Conservation (phyloP, 495 filamentous ascomycete genomes). For the Neurospora sp. region DNA sequence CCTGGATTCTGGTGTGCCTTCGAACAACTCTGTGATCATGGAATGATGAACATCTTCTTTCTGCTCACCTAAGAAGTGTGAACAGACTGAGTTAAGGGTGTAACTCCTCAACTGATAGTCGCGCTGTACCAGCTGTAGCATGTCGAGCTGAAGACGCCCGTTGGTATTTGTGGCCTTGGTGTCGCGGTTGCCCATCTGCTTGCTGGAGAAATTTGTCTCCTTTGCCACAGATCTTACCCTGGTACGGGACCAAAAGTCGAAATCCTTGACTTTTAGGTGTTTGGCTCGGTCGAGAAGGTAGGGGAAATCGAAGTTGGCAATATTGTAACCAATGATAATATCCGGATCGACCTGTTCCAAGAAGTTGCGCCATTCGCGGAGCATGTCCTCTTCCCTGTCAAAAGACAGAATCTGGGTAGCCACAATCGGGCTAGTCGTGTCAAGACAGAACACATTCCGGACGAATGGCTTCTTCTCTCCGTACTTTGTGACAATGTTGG, state of each 20-base stretch:
- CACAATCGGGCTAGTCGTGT: constrained; percentile 83
- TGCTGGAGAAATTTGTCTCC: constrained; percentile 83
- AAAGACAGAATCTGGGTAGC: constrained; percentile 89
- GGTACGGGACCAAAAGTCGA: constrained; percentile 75
- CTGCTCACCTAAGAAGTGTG: constrained; percentile 94
- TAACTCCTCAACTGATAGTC: constrained; percentile 95
- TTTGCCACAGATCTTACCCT: constrained; percentile 54
- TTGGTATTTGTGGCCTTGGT: constrained; percentile 90
- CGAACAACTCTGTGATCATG: constrained; percentile 97
- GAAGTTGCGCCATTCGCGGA: constrained; percentile 81
- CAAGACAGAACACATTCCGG: constrained; percentile 89
- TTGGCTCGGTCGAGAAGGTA: constrained; percentile 87
- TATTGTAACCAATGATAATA: constrained; percentile 98
- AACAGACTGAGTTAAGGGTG: constrained; percentile 91
- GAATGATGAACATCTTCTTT: constrained; percentile 99
- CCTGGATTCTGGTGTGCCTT: constrained; percentile 84
- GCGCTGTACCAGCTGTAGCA: constrained; percentile 85
- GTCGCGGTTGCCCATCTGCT: constrained; percentile 97
- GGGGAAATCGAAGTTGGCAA: constrained; percentile 96
- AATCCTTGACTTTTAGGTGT: constrained; percentile 62
- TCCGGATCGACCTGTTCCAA: constrained; percentile 88
- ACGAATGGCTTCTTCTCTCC: constrained; percentile 94
- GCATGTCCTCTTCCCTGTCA: constrained; percentile 70
- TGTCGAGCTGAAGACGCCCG: constrained; percentile 83
- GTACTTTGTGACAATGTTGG: constrained; percentile 92